Evolutionary conservation across 306 rosid genomes (phyloP).

Genomic region (Dryas drummondii): DNA sequence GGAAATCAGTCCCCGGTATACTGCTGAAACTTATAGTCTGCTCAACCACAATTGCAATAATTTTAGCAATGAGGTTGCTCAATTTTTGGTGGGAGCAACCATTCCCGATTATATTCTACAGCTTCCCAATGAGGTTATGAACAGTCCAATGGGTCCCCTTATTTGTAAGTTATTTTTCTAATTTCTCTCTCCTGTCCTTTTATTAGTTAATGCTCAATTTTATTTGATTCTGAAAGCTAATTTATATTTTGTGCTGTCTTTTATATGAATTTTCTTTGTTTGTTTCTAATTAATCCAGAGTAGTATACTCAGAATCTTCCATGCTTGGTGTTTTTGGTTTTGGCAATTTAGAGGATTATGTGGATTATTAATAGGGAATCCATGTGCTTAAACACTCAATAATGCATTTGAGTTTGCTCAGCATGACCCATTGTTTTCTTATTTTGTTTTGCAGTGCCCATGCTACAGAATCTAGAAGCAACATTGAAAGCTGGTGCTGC

Average conservation of each 20-base stretch:
- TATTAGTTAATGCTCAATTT: not conserved
- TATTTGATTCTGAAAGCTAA: not conserved
- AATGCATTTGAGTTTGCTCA: not conserved
- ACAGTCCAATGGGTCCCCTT: constrained; percentile 87
- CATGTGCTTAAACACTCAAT: not conserved
- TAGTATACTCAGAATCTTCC: not conserved
- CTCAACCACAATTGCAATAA: constrained; percentile 92
- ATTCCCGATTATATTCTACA: constrained; percentile 82
- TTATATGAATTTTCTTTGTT: not conserved
- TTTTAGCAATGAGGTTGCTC: constrained; percentile 89
- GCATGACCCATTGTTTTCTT: not conserved
- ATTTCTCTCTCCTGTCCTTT: not conserved
- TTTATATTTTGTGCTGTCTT: too few species aligned
- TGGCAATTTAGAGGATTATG: not conserved
- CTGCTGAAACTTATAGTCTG: constrained; percentile 72
- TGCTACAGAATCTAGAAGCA: constrained; percentile 84
- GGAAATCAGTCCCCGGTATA: constrained; percentile 81
- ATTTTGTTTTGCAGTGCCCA: constrained; percentile 68
- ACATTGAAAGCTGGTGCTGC: constrained; percentile 76
- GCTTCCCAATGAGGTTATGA: constrained; percentile 84
- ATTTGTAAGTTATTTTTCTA: constrained; percentile 51
- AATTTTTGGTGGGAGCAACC: constrained; percentile 75
- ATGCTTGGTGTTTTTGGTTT: not conserved
- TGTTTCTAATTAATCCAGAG: not conserved
- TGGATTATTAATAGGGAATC: not conserved